Evolutionary conservation across 331 rosid species (phyloP), one percentile per base, ranked within the genome.

Genomic region (Phaseolus coccineus): DNA sequence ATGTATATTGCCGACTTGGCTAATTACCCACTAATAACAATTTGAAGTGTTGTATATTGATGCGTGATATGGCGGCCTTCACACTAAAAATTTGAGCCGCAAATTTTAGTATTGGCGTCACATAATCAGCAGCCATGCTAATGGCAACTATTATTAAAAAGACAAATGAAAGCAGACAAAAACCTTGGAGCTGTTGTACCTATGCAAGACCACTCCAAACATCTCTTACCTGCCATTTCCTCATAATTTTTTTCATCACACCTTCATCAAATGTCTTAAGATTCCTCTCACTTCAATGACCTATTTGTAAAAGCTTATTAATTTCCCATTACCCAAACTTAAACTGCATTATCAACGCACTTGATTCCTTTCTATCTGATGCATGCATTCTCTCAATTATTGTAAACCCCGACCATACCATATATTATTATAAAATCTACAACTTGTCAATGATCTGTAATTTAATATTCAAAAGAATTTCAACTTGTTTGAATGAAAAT

Each of bases 401-500:
- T 42, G 1, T 31, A 69, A 27, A 4, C 14, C 56, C 40, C 28
- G 37, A 51, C 75, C 11, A 52, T 66, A 66, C 46, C 71, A 55
- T 51, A 44, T 70, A 67, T 25, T 28, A 75, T 69, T 80, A 52
- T 24, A 59, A 66, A 2, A 71, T 40, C 2, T 4, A 14, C 87
- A 83, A 68, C 53, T 62, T 69, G 87, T 15, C 1, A 4, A 55
- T 5, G 46, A 33, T 80, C 47, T 79, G 39, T 33, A 53, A 10
- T 86, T 83, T 77, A 53, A 73, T 83, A 73, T 63, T 72, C 53
- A 55, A 68, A 80, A 83, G 69, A 47, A 80, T 58, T 77, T 80
- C 87, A 83, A 86, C 85, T 83, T 77, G 85, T 73, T 83, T 80
- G 89, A 86, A 86, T 73, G 58, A 55, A 80, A 16, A 19, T 42